Evolutionary conservation across 2,329 filamentous ascomycete species (phyloP).

Genomic region (Diplodia scrobiculata): DNA sequence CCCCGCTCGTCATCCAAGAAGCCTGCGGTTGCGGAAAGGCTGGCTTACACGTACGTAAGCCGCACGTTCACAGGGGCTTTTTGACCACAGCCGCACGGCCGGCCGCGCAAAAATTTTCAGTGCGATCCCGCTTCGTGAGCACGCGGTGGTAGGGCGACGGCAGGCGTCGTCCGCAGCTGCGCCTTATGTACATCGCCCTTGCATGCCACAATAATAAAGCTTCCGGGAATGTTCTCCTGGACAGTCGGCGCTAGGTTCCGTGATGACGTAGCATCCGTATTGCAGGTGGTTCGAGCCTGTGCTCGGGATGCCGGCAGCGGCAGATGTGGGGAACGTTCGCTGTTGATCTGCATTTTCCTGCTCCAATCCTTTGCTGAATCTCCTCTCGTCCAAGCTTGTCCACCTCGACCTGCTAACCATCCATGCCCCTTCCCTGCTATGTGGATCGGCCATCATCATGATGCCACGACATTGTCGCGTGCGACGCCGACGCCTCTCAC

Average conservation of each 20-base stretch:
- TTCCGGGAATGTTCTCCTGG: background rate
- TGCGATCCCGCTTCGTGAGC: background rate
- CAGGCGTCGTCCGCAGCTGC: background rate
- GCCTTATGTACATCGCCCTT: slow-evolving; percentile 2
- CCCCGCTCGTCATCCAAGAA: background rate
- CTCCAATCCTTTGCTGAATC: slow-evolving; percentile 4
- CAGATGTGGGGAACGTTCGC: slow-evolving; percentile 17
- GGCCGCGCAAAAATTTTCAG: background rate
- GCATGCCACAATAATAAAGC: background rate
- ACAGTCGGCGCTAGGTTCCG: background rate
- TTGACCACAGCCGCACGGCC: background rate
- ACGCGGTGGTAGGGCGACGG: background rate
- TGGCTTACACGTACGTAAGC: background rate
- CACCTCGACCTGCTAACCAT: background rate
- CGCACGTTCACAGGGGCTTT: background rate
- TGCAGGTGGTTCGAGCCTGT: background rate
- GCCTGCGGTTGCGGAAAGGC: background rate
- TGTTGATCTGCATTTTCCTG: slow-evolving; percentile 13
- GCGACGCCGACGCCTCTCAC: background rate
- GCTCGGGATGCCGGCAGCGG: slow-evolving; percentile 8
- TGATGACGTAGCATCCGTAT: background rate
- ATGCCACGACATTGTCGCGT: background rate
- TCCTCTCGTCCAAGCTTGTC: slow-evolving; percentile 3
- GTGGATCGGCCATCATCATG: slow-evolving; percentile 9
- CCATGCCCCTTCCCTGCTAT: background rate